Conservation (phyloP, 306 rosid genomes). For the Acacia melanoxylon region DNA sequence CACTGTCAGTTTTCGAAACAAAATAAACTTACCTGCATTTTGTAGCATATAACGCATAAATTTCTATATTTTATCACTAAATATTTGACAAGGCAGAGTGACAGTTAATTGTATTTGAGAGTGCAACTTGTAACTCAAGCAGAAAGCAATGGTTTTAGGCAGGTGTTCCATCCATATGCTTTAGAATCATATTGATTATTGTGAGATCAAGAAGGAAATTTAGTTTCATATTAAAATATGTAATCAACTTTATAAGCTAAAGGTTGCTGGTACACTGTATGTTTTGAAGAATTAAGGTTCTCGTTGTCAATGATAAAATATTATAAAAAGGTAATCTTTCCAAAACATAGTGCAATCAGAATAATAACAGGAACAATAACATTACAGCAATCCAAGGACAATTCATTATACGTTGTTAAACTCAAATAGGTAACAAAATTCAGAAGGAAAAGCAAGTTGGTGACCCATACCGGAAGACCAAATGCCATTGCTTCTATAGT, state of each 20-base stretch:
- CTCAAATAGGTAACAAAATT: neutral
- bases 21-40: neutral
- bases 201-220: conserved; percentile 8
- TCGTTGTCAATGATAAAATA: neutral
- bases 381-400: neutral
- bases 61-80: neutral
- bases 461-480: conserved; percentile 81
- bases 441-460: neutral
- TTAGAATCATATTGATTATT: neutral
- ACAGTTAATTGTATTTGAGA: neutral
- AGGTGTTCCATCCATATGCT: conserved; percentile 4
- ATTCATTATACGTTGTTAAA: conserved; percentile 8
- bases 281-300: neutral
- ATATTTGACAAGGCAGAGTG: neutral
- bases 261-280: neutral
- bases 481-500: conserved; percentile 96
- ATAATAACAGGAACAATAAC: neutral
- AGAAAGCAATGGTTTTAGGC: neutral
- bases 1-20: neutral
- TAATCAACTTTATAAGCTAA: neutral
- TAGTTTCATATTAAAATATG: neutral
- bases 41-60: neutral
- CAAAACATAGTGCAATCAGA: neutral
- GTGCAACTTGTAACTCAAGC: neutral
- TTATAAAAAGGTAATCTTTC: neutral